A percentile compares a stretch with the other conserved stretches of the same genome.
Evolutionary conservation across 2,329 filamentous ascomycete genomes (phyloP).

Genomic region (Paraphoma sp.): DNA sequence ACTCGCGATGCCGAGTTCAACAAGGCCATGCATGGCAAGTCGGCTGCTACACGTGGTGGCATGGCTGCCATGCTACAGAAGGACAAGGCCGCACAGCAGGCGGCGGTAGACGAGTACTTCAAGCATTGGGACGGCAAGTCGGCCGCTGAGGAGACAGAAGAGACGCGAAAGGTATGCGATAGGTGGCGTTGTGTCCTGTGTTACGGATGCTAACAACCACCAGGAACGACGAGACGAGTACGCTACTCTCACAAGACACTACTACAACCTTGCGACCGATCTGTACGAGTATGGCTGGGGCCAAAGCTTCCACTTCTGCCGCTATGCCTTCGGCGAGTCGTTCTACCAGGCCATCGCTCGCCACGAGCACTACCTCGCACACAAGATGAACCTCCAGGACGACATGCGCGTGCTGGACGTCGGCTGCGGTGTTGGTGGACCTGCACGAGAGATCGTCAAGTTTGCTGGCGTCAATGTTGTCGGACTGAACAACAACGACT

Average conservation of each 20-base stretch:
- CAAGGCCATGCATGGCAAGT: constrained; percentile 82
- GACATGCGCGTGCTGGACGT: constrained; percentile 93
- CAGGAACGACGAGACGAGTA: constrained; percentile 86
- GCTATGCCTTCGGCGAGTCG: constrained; percentile 83
- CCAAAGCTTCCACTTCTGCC: constrained; percentile 96
- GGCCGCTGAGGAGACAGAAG: constrained; percentile 79
- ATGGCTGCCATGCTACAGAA: constrained; percentile 87
- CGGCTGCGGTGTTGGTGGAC: constrained; percentile 94
- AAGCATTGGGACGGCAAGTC: constrained; percentile 94
- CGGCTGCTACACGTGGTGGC: constrained; percentile 72
- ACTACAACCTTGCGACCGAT: constrained; percentile 97
- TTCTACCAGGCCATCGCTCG: constrained; percentile 93
- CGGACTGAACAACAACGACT: constrained; percentile 98
- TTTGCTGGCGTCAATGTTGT: constrained; percentile 90
- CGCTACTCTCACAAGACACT: constrained; percentile 90
- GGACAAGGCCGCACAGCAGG: constrained; percentile 77
- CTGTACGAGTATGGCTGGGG: constrained; percentile 98
- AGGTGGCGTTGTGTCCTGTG: background rate
- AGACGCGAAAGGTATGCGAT: constrained; percentile 72
- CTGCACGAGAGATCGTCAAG: constrained; percentile 93
- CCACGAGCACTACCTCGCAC: constrained; percentile 96
- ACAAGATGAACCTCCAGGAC: constrained; percentile 84
- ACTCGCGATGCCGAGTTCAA: constrained; percentile 88
- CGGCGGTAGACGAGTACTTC: constrained; percentile 89
- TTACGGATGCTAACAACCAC: constrained; percentile 22